Base-by-base conservation (phyloP, 352 stramenopile genomes). In the Pythium chondricola region DNA sequence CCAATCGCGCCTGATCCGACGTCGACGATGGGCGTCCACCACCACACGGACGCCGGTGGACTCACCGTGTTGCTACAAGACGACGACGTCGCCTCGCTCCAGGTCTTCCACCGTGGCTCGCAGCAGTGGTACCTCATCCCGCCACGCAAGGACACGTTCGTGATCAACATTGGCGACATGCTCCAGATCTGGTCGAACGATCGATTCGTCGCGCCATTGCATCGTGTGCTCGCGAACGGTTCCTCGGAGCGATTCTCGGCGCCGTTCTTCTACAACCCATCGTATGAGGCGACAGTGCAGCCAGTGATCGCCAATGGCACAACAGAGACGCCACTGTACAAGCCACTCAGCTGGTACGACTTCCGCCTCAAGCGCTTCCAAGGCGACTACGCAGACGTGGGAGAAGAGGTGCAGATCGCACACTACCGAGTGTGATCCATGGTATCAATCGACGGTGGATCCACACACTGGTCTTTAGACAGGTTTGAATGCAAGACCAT, bases 321-420 rank as follows among this genome's bases (percentile, higher is more conserved):
- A 4, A 56, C 35, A 4, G 59, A 77, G 2, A 58, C 51, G 41
- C 50, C 74, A 0, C 67, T 61, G 25, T 97, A 97, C 58, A 62
- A 77, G 6, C 55, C 83, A 18, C 69, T 95, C n/a, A 78, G 75
- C 20, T 98, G 86, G 81, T 80, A 78, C 25, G 88, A 97, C 44
- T 98, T 93, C 60, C 74, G 87, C 35, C 65, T 77, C 31, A 52
- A 85, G 32, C 79, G 91, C 18, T 95, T 96, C 72, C 77, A 85
- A 25, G 89, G 93, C 36, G 86, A 97, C 65, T 90, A 95, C 53
- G 88, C 81, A 4, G 83, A 98, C 69, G 51, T 89, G 21, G 93
- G 93, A 20, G 67, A 85, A n/a, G 93, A 98, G 50, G 89, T 97
- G 51, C 88, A 97, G 71, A 96, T 96, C 48, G 65, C 67, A 21